Base-by-base conservation (phyloP, 805 yeast species). In the Yamadazyma takamatsuzukensis region DNA sequence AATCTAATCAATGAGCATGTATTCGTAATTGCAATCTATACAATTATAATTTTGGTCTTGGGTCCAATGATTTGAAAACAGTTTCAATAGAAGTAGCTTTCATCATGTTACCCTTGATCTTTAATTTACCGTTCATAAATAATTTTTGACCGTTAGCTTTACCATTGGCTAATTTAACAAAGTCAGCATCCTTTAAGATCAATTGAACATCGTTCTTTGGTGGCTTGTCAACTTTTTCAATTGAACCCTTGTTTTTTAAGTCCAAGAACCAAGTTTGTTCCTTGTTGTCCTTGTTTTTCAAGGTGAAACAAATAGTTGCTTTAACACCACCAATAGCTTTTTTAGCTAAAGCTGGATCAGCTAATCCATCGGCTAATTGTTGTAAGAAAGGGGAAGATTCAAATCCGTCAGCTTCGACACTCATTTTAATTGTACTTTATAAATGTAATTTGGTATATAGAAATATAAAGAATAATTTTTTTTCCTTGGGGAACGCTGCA, bases 81-180 rank as follows among this genome's bases (percentile, higher is more conserved):
- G 72, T 64, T 60, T 83, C 90, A 39, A 83, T 75, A 39, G 76
- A 75, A 27, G 89, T 76, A 34, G 95, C 95, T 71, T 86, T 86
- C 89, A 83, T 83, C 65, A 86, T 81, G 66, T 87, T 84, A 45
- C 95, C 95, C 70, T 80, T 83, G 44, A 86, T 80, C 72, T 84
- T 85, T 59, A 86, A 74, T 61, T 81, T 82, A 25, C 96, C 95
- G 48, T 74, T 65, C 83, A 86, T 76, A 60, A 84, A 86, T 51
- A 86, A 72, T 64, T 78, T 80, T 62, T 86, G 95, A 29, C 95
- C 86, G 58, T 80, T 81, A 43, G 87, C 78, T 70, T 84, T 83
- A 41, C 94, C 94, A 40, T 68, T 64, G 33, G 83, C 83, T 46
- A 86, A 72, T 55, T 73, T 77, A 47, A 72, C 79, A 48, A 86